Evolutionary conservation across 1,139 yeast species (phyloP).

Genomic region (Saccharomycopsis hybrid): DNA sequence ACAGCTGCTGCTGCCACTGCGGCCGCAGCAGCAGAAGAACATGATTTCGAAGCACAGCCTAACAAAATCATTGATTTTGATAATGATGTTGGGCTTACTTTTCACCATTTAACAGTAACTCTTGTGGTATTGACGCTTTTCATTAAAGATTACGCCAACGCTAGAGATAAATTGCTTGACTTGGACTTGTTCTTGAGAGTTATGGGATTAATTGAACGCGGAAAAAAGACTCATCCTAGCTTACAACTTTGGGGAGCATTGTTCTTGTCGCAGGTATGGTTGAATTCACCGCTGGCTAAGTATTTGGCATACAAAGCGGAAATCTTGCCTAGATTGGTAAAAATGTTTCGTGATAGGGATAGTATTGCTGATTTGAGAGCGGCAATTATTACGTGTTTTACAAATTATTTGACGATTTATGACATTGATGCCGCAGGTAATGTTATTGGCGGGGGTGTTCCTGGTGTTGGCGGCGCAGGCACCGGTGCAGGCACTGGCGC

Average conservation of each 20-base stretch:
- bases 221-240: constrained; percentile 9
- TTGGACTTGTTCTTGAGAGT: constrained; percentile 12
- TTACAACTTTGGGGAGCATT: constrained; percentile 20
- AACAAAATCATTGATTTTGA: constrained; percentile 17
- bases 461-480: constrained; percentile 22
- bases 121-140: constrained; percentile 19
- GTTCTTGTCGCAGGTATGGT: constrained; percentile 20
- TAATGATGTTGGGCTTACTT: constrained; percentile 12
- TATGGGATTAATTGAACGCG: constrained; percentile 12
- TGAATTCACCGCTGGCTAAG: constrained; percentile 15
- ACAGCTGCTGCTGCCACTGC: not conserved
- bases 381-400: constrained; percentile 69
- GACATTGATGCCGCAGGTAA: constrained; percentile 19
- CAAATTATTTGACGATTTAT: constrained; percentile 56
- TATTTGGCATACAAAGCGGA: constrained; percentile 37
- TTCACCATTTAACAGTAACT: constrained; percentile 19
- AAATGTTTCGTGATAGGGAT: constrained; percentile 60
- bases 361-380: constrained; percentile 96
- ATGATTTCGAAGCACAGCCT: constrained; percentile 19
- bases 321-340: constrained; percentile 38
- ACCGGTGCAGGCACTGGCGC: not conserved
- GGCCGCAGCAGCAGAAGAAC: not conserved
- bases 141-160: constrained; percentile 13
- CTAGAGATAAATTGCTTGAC: constrained; percentile 18
- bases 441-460: too few relatives aligned